These are phyloP conservation scores for Cladophialophora immunda DNA, from an alignment of 2,329 filamentous ascomycete genomes.

Conservation along the genomic window DNA sequence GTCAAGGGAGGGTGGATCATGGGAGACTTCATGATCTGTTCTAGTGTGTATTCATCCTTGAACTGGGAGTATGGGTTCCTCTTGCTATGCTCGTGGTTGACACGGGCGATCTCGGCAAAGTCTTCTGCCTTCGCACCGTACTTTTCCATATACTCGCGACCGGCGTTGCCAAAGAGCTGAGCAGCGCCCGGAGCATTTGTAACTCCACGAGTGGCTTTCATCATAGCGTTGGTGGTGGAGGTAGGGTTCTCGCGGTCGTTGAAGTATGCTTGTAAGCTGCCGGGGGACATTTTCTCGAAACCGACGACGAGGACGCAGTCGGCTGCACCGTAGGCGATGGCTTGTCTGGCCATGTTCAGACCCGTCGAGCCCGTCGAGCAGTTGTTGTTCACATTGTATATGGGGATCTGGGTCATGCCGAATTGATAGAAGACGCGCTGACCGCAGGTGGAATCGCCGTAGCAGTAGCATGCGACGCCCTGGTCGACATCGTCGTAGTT, in stretches of 20 bases:
- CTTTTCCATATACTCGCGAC: slow-evolving; percentile 94
- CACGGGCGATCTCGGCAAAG: slow-evolving; percentile 91
- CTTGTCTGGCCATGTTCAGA: slow-evolving; percentile 80
- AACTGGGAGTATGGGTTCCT: slow-evolving; percentile 99
- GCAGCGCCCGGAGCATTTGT: slow-evolving; percentile 85
- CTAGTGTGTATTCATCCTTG: slow-evolving; percentile 85
- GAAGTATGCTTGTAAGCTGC: slow-evolving; percentile 83
- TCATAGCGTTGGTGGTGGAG: slow-evolving; percentile 76
- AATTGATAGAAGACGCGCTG: slow-evolving; percentile 99
- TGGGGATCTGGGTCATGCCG: slow-evolving; percentile 94
- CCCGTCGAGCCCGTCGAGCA: slow-evolving; percentile 96
- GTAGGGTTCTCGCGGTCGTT: slow-evolving; percentile 84
- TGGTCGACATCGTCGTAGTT: slow-evolving; percentile 97
- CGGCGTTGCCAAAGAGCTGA: slow-evolving; percentile 96
- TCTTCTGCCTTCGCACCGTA: slow-evolving; percentile 84
- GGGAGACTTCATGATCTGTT: slow-evolving; percentile 78
- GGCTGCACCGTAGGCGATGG: slow-evolving; percentile 80
- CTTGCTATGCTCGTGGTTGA: slow-evolving; percentile 92
- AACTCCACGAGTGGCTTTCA: slow-evolving; percentile 80
- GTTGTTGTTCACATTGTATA: slow-evolving; percentile 99
- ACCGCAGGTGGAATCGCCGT: slow-evolving; percentile 92
- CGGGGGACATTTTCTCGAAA: slow-evolving; percentile 98
- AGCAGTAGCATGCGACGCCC: slow-evolving; percentile 97
- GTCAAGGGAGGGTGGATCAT: slow-evolving; percentile 88
- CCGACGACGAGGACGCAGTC: slow-evolving; percentile 92